Evolutionary conservation across 768 basidiomycete genomes (phyloP).

Genomic region (Tylopilus intermedius): DNA sequence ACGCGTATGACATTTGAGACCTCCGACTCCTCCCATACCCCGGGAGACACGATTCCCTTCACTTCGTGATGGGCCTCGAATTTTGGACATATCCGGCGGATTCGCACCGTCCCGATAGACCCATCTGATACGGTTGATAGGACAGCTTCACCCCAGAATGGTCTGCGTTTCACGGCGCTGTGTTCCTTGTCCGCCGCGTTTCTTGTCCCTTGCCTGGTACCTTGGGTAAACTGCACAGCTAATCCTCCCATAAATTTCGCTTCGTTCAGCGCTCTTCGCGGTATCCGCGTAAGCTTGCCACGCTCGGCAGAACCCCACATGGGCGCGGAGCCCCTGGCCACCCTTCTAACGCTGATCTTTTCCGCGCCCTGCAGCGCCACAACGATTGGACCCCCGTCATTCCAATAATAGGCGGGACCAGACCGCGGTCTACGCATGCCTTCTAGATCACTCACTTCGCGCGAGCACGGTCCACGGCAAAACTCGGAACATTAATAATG

Average conservation of each 20-base stretch:
- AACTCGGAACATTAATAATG: constrained; percentile 6
- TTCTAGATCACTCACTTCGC: background rate
- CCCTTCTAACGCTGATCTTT: constrained; percentile 14
- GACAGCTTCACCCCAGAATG: constrained; percentile 9
- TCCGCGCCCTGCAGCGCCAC: constrained; percentile 13
- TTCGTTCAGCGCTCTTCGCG: constrained; percentile 11
- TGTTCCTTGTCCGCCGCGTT: constrained; percentile 17
- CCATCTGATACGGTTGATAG: constrained; percentile 30
- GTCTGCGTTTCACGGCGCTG: constrained; percentile 22
- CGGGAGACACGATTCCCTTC: background rate
- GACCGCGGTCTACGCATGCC: background rate
- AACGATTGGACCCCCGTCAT: constrained; percentile 3
- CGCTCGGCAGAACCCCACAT: background rate
- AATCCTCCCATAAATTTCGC: constrained; percentile 1
- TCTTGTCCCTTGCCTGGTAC: background rate
- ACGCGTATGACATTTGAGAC: constrained; percentile 1
- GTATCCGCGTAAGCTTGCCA: constrained; percentile 9
- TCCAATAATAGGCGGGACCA: constrained; percentile 11
- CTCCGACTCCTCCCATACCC: background rate
- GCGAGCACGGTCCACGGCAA: constrained; percentile 13
- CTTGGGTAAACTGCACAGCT: background rate
- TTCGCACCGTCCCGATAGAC: constrained; percentile 16
- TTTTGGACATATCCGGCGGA: constrained; percentile 7
- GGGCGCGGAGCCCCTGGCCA: background rate
- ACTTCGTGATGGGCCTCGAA: constrained; percentile 1